Evolutionary conservation across 768 basidiomycete species (phyloP), one percentile per base, ranked within the genome.

Genomic region (Serendipita vermifera): DNA sequence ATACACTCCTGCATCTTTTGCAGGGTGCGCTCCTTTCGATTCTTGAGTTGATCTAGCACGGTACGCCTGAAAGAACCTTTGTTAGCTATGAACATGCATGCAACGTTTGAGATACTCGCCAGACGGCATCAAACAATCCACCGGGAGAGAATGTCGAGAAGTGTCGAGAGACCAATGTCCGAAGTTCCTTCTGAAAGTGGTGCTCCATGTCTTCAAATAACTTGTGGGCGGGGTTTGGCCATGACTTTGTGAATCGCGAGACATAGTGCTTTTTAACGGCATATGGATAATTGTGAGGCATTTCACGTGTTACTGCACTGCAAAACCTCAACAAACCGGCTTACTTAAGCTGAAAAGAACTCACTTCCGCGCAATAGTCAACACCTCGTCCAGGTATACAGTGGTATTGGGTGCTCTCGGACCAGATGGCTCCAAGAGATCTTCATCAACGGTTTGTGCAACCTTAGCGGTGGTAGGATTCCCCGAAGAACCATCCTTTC

Each of bases 251-350:
- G 43, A 54, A 60, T 54, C n/a, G 24, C 2, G 53, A 33, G 5
- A 60, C 29, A 51, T 46, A 60, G 13, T 9, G 55, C 57, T 55
- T 51, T 29, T 51, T 51, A 5, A 51, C 22, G 7, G 46, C 69
- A 64, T 1, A 65, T 57, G 46, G 83, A 58, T 78, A 82, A 58
- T 76, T 74, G 13, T 77, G 81, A 0, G 83, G 83, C 0, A 87
- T 73, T 62, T 87, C 84, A 1, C 86, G 77, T 0, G 83, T 81
- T 3, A 80, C 74, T 1, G 85, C 77, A 22, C 86, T 87, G 57
- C 11, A 36, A 31, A 54, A 38, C n/a, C 9, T 4, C 13, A 26
- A 55, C 3, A 29, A 4, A 15, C 9, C 9, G 9, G 6, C 9
- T 51, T 29, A 51, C n/a, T 20, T 29, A 9, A 20, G 22, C 5